Conservation (phyloP, 2,329 filamentous ascomycete genomes). For the Alternaria sp. region DNA sequence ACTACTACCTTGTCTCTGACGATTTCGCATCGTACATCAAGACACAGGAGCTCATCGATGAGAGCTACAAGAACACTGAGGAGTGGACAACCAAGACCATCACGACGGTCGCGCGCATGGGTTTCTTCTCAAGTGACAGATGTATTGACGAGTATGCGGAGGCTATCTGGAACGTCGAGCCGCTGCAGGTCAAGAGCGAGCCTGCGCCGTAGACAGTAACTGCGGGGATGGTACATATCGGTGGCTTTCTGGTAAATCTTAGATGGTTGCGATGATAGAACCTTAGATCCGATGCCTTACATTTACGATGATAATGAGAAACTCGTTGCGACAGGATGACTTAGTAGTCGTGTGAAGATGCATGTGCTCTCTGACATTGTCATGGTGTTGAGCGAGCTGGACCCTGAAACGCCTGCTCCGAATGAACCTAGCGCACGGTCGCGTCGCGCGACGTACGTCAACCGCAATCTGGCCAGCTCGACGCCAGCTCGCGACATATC, state of each 20-base stretch:
- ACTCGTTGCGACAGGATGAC: background rate
- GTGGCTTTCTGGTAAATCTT: background rate
- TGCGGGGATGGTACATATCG: background rate
- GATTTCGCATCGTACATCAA: constrained; percentile 96
- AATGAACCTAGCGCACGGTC: constrained; percentile 28
- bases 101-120: constrained; percentile 88
- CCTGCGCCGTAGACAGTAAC: constrained; percentile 20
- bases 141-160: constrained; percentile 99
- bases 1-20: constrained; percentile 97
- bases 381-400: background rate
- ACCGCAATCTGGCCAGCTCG: constrained; percentile 44
- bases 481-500: constrained; percentile 26
- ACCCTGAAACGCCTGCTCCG: constrained; percentile 26
- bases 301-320: background rate
- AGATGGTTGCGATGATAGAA: constrained; percentile 5
- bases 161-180: constrained; percentile 96
- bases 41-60: constrained; percentile 89
- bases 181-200: constrained; percentile 60
- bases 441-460: constrained; percentile 33
- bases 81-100: constrained; percentile 93
- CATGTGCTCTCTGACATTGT: background rate
- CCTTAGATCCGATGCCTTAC: background rate
- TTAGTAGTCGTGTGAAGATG: background rate
- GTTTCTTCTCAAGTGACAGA: constrained; percentile 93
- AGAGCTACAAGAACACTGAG: constrained; percentile 89